Conservation (phyloP, 305 asterid genomes). For the Euphrasia arctica region DNA sequence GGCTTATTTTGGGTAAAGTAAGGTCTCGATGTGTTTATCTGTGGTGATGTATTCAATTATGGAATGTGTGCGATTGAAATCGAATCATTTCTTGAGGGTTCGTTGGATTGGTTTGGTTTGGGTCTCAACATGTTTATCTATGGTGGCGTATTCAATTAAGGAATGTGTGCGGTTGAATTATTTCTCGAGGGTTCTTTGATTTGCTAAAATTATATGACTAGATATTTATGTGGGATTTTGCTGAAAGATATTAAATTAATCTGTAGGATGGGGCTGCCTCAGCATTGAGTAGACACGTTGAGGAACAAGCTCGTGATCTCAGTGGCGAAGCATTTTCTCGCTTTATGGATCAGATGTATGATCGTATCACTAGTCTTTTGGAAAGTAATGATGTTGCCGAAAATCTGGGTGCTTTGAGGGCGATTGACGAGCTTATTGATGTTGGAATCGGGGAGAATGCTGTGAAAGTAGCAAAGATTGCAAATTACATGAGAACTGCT, state of each 20-base stretch:
- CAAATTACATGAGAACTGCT: slow-evolving; percentile 79
- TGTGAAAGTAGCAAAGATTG: slow-evolving; percentile 78
- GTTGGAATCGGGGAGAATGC: slow-evolving; percentile 89
- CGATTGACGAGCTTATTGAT: slow-evolving; percentile 93
- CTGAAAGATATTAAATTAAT: slow-evolving; percentile 22
- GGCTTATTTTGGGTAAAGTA: slow-evolving; percentile 6
- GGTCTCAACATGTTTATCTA: background rate
- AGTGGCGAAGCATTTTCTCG: slow-evolving; percentile 78
- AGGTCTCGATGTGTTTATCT: background rate
- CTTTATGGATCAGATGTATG: slow-evolving; percentile 89
- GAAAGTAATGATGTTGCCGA: slow-evolving; percentile 89
- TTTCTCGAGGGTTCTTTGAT: slow-evolving; percentile 4
- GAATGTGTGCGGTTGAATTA: too few species aligned
- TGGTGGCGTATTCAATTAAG: too few species aligned
- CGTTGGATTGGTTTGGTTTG: slow-evolving; percentile 6
- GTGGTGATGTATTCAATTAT: too few species aligned
- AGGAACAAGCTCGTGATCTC: slow-evolving; percentile 91
- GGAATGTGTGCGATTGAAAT: too few species aligned
- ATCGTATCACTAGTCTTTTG: slow-evolving; percentile 67
- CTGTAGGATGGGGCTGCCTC: slow-evolving; percentile 80
- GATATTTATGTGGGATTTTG: slow-evolving; percentile 5
- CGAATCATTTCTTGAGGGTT: background rate
- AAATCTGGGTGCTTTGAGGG: slow-evolving; percentile 92
- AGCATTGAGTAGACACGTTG: slow-evolving; percentile 69
- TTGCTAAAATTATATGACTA: slow-evolving; percentile 11